Conservation (phyloP, 176 grass and related monocot genomes). For the Saccharum officinarum region DNA sequence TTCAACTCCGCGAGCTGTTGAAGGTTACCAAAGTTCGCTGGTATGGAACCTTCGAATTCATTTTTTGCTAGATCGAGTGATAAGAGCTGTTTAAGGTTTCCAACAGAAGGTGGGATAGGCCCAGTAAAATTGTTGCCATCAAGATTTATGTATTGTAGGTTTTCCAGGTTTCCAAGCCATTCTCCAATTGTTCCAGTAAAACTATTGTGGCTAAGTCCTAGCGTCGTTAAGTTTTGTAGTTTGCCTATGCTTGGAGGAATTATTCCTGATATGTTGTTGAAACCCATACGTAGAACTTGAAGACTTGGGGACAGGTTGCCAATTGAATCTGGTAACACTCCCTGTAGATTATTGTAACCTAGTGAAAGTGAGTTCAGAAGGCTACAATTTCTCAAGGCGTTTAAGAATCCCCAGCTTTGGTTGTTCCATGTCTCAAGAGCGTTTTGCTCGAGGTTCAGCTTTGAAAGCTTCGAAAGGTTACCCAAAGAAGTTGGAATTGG, state of each 20-base stretch:
- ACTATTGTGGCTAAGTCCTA: background rate
- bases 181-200: background rate
- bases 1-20: background rate
- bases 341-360: background rate
- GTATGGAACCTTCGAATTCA: background rate
- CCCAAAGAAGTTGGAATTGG: conserved; percentile 22
- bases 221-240: background rate
- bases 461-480: background rate
- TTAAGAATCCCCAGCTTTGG: conserved; percentile 34
- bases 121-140: background rate
- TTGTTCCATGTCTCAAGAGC: conserved; percentile 12
- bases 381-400: conserved; percentile 20
- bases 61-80: background rate
- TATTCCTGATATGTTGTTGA: conserved; percentile 10
- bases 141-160: background rate
- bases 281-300: background rate
- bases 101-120: background rate
- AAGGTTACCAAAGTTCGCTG: conserved; percentile 12
- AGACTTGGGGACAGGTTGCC: conserved; percentile 22
- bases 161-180: background rate
- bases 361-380: background rate
- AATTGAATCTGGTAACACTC: background rate
- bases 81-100: background rate
- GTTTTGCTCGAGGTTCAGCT: background rate
- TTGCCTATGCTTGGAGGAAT: conserved; percentile 23